Evolutionary conservation across 2,329 filamentous ascomycete species (phyloP).

Genomic region (Alternaria postmessia): DNA sequence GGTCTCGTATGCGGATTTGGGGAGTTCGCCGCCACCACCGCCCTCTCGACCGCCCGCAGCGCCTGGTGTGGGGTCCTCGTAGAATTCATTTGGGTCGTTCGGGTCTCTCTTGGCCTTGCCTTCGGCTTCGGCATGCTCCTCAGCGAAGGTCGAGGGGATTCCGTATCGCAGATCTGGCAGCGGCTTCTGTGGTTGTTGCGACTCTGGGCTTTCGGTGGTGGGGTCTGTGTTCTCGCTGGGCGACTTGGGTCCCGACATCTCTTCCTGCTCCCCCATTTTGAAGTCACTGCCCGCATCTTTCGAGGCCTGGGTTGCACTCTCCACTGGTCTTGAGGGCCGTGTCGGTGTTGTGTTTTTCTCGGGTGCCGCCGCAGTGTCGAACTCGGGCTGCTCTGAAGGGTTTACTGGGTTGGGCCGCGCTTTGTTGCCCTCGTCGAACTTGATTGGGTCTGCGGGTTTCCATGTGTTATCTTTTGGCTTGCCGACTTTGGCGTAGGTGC

Average conservation of each 20-base stretch:
- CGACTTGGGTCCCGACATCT: constrained; percentile 47
- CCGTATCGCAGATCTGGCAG: constrained; percentile 93
- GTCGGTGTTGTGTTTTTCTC: constrained; percentile 33
- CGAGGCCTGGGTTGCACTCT: constrained; percentile 25
- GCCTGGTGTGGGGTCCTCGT: constrained; percentile 57
- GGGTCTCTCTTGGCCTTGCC: constrained; percentile 38
- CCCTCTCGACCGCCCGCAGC: constrained; percentile 56
- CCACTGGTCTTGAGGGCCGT: constrained; percentile 35
- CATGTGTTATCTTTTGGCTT: constrained; percentile 51
- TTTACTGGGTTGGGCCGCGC: constrained; percentile 32
- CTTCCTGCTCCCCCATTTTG: constrained; percentile 43
- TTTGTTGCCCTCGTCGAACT: constrained; percentile 44
- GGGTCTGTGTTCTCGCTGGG: constrained; percentile 49
- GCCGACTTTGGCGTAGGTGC: constrained; percentile 34
- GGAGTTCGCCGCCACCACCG: constrained; percentile 69
- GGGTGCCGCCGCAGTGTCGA: constrained; percentile 28
- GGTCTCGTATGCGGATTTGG: constrained; percentile 85
- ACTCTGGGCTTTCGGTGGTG: constrained; percentile 49
- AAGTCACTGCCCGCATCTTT: constrained; percentile 30
- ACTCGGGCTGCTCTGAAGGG: constrained; percentile 49
- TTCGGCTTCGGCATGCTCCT: constrained; percentile 65
- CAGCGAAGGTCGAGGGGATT: constrained; percentile 88
- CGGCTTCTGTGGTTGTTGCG: constrained; percentile 65
- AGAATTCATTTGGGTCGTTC: constrained; percentile 58
- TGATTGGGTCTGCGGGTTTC: constrained; percentile 52